Evolutionary conservation across 805 yeast genomes (phyloP), one percentile per base, ranked within the genome.

Genomic region (Metahyphopichia silvanorum): DNA sequence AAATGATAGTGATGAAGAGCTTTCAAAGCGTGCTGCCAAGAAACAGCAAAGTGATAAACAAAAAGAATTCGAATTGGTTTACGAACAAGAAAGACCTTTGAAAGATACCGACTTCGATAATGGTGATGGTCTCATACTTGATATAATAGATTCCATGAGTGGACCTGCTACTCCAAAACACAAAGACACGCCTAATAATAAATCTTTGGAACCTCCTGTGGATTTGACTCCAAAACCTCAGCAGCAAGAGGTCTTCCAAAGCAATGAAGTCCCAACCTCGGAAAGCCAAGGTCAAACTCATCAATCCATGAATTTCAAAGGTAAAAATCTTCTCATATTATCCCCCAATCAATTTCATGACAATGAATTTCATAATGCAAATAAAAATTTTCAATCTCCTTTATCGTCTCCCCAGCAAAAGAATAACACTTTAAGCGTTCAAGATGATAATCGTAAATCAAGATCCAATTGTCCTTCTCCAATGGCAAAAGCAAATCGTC

Each of bases 401-500:
- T 23, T 27, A 6, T 24, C 20, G 26, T 23, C 33, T 14, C 33
- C 39, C 10, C 22, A 29, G 16, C 25, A 13, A 12, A 27, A 21
- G 17, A 17, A 39, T 17, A 33, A 25, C 21, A 21, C 39, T 6
- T 22, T 38, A 14, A 14, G 36, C 10, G 35, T 41, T 8, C 34
- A 35, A 9, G 48, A 47, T 4, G 65, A 56, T 5, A 42, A 33
- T 4, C 33, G 37, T 16, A 39, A 46, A 21, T 40, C 47, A 5
- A 47, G 68, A 28, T 51, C 64, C 1, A 49, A 47, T 9, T 53
- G 60, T 16, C 48, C 66, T 6, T 62, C 69, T 18, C 73, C 73
- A 5, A 49, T 61, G 49, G 73, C 71, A 1, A 60, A 49, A 39
- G 66, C 54, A 5, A 66, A 66, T 34, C 51, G 73, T 32, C 73